These are phyloP conservation scores for Scopulariopsis brevicaulis DNA, from an alignment of 2,329 filamentous ascomycete species.

Conservation along the genomic window DNA sequence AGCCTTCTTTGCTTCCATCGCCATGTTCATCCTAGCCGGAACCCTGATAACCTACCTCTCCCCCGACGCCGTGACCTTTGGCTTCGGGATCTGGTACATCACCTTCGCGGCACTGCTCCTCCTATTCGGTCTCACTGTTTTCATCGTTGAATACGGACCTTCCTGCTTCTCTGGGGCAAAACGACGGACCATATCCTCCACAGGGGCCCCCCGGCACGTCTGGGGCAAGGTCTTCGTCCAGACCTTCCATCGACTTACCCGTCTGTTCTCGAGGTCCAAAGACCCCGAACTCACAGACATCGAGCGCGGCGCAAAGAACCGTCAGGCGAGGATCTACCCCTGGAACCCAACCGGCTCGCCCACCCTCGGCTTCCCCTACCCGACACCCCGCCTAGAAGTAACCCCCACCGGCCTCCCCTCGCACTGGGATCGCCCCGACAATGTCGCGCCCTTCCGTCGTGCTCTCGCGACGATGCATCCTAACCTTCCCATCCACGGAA, in stretches of 20 bases:
- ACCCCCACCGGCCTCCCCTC: background rate
- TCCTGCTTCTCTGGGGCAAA: background rate
- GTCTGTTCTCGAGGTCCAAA: too few species aligned
- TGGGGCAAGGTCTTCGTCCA: too few species aligned
- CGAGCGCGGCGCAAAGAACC: background rate
- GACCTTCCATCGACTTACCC: too few species aligned
- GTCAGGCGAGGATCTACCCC: background rate
- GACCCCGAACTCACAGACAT: background rate
- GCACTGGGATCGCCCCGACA: background rate
- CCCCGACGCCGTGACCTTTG: background rate
- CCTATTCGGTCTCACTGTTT: background rate
- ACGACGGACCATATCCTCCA: too few species aligned
- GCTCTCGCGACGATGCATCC: background rate
- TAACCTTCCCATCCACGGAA: background rate
- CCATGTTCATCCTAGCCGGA: background rate
- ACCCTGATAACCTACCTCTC: background rate
- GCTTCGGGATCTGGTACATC: background rate
- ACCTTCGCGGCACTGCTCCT: background rate
- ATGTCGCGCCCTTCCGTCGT: background rate
- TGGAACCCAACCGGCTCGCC: background rate
- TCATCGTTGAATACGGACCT: background rate
- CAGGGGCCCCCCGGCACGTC: too few species aligned
- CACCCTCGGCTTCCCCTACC: background rate
- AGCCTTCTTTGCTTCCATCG: background rate
- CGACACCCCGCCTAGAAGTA: background rate